phyloP scores from a whole-genome alignment of 768 basidiomycete species.

The Mycena amicta region DNA sequence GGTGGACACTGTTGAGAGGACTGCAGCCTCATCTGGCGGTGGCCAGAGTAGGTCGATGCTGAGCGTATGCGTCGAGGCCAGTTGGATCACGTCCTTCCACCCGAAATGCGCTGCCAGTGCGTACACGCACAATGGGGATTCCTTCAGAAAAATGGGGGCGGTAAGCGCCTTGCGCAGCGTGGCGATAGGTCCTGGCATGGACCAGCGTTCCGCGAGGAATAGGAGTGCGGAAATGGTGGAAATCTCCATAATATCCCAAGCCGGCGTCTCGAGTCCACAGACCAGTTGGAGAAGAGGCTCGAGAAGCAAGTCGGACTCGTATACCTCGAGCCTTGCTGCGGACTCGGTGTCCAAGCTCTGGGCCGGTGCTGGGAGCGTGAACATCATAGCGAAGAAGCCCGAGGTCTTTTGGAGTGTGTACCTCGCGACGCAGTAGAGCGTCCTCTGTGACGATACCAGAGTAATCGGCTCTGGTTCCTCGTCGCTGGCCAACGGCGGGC shows the following conservation, averaged over 20 bases:
- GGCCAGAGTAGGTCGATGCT: conserved; percentile 50
- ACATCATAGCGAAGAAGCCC: conserved; percentile 52
- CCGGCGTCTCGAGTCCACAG: conserved; percentile 53
- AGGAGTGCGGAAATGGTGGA: conserved; percentile 51
- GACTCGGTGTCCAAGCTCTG: neutral
- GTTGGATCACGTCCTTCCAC: conserved; percentile 58
- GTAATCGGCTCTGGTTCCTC: neutral
- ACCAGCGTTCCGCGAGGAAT: conserved; percentile 70
- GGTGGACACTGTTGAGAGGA: conserved; percentile 52
- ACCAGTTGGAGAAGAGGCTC: conserved; percentile 60
- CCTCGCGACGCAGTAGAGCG: conserved; percentile 48
- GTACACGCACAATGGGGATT: conserved; percentile 53
- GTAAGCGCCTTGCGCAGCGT: conserved; percentile 55
- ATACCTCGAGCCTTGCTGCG: no score
- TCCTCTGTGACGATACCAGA: conserved; percentile 34
- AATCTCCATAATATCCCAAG: conserved; percentile 51
- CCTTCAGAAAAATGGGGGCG: conserved; percentile 47
- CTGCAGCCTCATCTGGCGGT: conserved; percentile 35
- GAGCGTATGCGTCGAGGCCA: conserved; percentile 62
- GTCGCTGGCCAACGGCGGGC: neutral
- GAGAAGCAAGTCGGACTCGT: conserved; percentile 48
- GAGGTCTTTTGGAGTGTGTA: conserved; percentile 55
- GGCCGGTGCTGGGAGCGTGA: conserved; percentile 47
- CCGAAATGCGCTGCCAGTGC: conserved; percentile 61
- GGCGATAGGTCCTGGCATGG: conserved; percentile 61